A percentile compares a stretch with the other conserved stretches of the same genome.
Conservation (phyloP, 257 asterid species). For the Solanum rostratum region DNA sequence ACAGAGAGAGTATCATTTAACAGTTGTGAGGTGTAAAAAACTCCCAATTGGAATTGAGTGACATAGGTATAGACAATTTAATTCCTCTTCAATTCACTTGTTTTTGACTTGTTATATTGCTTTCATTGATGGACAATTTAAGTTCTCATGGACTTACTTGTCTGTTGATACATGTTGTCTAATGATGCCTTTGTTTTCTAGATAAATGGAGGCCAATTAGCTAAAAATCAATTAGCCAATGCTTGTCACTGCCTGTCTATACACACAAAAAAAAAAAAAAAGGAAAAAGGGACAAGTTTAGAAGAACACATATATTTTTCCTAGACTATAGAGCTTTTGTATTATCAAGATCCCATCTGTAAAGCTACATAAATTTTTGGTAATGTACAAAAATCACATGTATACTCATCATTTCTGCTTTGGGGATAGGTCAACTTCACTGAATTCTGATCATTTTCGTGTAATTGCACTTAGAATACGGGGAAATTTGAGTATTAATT, state of each 20-base stretch:
- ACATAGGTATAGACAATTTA: background rate
- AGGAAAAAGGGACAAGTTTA: constrained; percentile 12
- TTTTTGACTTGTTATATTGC: background rate
- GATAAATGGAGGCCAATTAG: constrained; percentile 53
- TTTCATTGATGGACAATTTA: background rate
- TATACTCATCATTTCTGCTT: background rate
- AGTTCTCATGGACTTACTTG: background rate
- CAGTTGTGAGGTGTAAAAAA: too few species aligned
- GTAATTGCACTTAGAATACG: background rate
- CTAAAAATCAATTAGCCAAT: constrained; percentile 41
- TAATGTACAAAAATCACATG: background rate
- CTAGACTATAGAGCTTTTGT: background rate
- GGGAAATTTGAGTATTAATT: background rate
- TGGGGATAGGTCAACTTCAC: background rate
- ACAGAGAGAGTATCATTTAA: too few species aligned
- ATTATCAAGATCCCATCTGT: background rate
- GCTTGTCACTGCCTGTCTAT: constrained; percentile 36
- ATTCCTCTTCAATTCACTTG: background rate
- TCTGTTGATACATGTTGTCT: background rate
- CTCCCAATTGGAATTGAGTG: background rate
- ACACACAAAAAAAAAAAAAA: too few species aligned
- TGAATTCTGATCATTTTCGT: background rate
- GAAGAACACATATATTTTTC: background rate
- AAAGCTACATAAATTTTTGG: background rate
- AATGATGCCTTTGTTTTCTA: constrained; percentile 6